Evolutionary conservation across 345 rosid genomes (phyloP).

Genomic region (Gossypium herbaceum): DNA sequence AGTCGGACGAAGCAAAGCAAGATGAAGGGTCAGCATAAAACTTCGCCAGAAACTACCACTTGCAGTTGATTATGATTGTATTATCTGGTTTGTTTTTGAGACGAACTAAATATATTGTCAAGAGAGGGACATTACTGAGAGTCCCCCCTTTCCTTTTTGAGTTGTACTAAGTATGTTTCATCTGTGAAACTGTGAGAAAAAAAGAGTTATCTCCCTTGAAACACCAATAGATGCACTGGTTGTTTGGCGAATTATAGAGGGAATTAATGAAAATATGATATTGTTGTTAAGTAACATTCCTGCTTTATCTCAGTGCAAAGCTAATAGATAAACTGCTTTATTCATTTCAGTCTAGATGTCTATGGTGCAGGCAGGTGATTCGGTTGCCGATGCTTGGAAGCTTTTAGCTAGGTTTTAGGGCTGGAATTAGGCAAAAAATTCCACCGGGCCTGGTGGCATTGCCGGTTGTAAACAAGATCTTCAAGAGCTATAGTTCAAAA

Average conservation of each 20-base stretch:
- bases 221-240: neutral
- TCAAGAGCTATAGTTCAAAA: slow-evolving; percentile 34
- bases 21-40: slow-evolving; percentile 49
- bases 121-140: neutral
- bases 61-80: neutral
- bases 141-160: neutral
- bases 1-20: slow-evolving; percentile 30
- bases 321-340: neutral
- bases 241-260: neutral
- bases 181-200: neutral
- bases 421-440: neutral
- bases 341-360: too few species aligned
- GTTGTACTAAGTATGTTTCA: neutral
- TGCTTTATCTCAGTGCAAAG: neutral
- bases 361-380: neutral
- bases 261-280: neutral
- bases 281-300: neutral
- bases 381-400: neutral
- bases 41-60: slow-evolving; percentile 2
- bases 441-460: slow-evolving; percentile 30
- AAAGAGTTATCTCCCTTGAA: neutral
- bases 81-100: neutral
- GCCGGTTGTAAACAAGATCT: slow-evolving; percentile 35
- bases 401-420: neutral
- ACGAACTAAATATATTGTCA: neutral